phyloP scores from a whole-genome alignment of 768 basidiomycete genomes.

The Cantharellus cinnabarinus region DNA sequence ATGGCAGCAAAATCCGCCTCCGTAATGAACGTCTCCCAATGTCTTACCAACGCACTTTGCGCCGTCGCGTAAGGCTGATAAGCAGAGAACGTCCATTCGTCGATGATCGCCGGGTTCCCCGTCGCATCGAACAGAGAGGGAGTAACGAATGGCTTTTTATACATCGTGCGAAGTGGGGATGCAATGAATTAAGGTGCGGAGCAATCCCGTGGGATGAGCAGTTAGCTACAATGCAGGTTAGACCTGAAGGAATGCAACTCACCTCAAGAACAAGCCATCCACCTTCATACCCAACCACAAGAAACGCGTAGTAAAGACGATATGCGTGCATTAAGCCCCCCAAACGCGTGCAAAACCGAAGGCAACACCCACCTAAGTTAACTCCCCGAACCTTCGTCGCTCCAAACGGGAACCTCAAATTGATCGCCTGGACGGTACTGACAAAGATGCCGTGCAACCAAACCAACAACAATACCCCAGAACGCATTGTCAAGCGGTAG shows the following conservation, averaged over 20 bases:
- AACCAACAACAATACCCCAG: no score
- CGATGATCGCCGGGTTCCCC: conserved; percentile 10
- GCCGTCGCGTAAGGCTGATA: conserved; percentile 1
- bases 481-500: no score
- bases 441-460: background rate
- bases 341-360: background rate
- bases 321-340: background rate
- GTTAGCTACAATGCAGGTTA: background rate
- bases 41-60: conserved; percentile 17
- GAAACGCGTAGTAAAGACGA: background rate
- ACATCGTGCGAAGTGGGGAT: background rate
- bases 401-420: conserved; percentile 7
- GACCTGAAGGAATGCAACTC: background rate
- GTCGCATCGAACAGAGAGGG: conserved; percentile 7
- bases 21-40: conserved; percentile 46
- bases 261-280: conserved; percentile 4
- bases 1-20: conserved; percentile 52
- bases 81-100: conserved; percentile 5
- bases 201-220: background rate
- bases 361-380: conserved; percentile 9
- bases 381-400: conserved; percentile 7
- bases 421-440: background rate
- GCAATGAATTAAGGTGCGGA: background rate
- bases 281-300: background rate
- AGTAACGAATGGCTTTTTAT: conserved; percentile 6